phyloP scores from a whole-genome alignment of 169 alveolate species.

The Plasmodium billcollinsi region DNA sequence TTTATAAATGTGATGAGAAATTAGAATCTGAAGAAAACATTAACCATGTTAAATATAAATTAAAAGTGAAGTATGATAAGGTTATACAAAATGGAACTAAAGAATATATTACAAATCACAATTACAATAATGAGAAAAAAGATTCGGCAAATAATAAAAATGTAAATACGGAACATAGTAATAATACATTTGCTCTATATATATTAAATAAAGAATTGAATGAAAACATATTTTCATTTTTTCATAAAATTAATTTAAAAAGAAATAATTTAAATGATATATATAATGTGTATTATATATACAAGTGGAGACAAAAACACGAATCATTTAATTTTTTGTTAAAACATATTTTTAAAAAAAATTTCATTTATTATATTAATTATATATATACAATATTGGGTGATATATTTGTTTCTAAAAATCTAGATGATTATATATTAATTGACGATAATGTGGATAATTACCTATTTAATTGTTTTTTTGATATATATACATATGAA shows the following conservation, averaged over 20 bases:
- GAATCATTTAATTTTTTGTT: conserved; percentile 18
- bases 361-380: conserved; percentile 37
- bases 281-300: conserved; percentile 57
- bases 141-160: no score
- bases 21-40: conserved; percentile 21
- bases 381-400: conserved; percentile 14
- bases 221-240: conserved; percentile 53
- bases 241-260: conserved; percentile 68
- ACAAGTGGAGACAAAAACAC: conserved; percentile 48
- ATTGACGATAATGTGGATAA: conserved; percentile 24
- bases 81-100: not conserved
- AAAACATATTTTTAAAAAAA: conserved; percentile 46
- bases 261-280: conserved; percentile 52
- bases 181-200: conserved; percentile 26
- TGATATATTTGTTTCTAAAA: conserved; percentile 19
- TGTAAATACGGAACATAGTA: no score
- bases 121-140: not conserved
- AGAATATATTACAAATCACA: not conserved
- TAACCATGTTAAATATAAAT: conserved; percentile 25
- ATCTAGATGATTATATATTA: conserved; percentile 28
- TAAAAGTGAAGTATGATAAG: conserved; percentile 24
- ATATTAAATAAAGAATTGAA: conserved; percentile 59
- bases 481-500: conserved; percentile 29
- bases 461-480: conserved; percentile 31
- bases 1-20: conserved; percentile 8